Evolutionary conservation across 352 stramenopile species (phyloP).

Genomic region (Phytophthora capsici): DNA sequence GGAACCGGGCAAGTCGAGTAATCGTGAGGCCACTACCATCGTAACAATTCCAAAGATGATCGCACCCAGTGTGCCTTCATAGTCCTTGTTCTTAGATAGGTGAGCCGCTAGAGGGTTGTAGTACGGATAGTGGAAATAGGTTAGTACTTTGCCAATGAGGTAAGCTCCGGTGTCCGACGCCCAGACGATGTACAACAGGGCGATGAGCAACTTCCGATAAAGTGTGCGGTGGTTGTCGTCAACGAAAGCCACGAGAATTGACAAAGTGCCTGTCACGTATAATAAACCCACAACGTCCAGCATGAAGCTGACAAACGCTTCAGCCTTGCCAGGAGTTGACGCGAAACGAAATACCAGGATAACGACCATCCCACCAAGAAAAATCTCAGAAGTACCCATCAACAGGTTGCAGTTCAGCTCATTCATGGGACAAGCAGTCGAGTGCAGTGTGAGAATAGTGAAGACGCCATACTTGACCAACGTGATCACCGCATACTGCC

Average conservation of each 20-base stretch:
- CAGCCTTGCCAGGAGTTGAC: constrained; percentile 22
- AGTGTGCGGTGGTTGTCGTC: constrained; percentile 56
- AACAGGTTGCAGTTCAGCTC: constrained; percentile 44
- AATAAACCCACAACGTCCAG: constrained; percentile 60
- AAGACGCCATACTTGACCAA: constrained; percentile 51
- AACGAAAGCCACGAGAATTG: constrained; percentile 56
- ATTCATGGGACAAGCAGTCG: constrained; percentile 60
- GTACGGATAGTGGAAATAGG: constrained; percentile 80
- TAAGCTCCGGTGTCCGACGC: constrained; percentile 93
- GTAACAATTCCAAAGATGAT: constrained; percentile 77
- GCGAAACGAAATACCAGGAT: constrained; percentile 54
- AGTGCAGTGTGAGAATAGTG: constrained; percentile 56
- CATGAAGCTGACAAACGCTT: constrained; percentile 53
- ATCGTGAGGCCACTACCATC: constrained; percentile 68
- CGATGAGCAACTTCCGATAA: constrained; percentile 64
- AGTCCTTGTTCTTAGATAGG: constrained; percentile 95
- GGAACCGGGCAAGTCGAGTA: constrained; percentile 80
- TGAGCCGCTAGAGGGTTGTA: constrained; percentile 86
- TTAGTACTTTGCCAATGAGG: constrained; percentile 89
- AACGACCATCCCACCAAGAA: constrained; percentile 41
- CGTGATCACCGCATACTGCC: constrained; percentile 50
- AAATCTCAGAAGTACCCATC: constrained; percentile 40
- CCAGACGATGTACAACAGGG: constrained; percentile 71
- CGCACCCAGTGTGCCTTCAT: constrained; percentile 93
- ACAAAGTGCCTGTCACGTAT: constrained; percentile 60